Conservation (phyloP, 495 filamentous ascomycete species). For the Daldinia childiae region DNA sequence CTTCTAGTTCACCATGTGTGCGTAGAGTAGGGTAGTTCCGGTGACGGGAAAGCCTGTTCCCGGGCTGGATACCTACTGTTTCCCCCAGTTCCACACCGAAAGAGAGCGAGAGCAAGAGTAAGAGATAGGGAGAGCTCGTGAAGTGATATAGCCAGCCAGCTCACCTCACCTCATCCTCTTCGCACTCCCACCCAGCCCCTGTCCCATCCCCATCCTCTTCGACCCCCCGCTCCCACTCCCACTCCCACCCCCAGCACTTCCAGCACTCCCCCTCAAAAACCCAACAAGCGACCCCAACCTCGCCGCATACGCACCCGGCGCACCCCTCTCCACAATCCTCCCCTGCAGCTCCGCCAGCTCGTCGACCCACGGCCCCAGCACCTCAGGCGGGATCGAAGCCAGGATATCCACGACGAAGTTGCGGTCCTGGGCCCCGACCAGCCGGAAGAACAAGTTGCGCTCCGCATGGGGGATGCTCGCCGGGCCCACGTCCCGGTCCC, state of each 20-base stretch:
- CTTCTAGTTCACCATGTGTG: not conserved
- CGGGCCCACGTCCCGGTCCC: conserved; percentile 45
- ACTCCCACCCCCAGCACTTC: not conserved
- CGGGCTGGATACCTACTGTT: not conserved
- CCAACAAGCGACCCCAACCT: conserved; percentile 28
- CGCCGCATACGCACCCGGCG: conserved; percentile 22
- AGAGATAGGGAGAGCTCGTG: no score
- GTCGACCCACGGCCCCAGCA: conserved; percentile 32
- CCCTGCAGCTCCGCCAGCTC: conserved; percentile 34
- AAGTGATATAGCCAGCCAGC: no score
- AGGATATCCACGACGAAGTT: conserved; percentile 53
- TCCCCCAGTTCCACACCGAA: not conserved
- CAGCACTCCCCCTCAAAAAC: conserved; percentile 1
- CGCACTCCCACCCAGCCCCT: conserved; percentile 16
- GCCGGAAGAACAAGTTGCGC: conserved; percentile 51
- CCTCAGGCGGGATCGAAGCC: conserved; percentile 46
- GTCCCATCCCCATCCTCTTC: conserved; percentile 19
- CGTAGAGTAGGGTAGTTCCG: not conserved
- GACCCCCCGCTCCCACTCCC: conserved; percentile 1
- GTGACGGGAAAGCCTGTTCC: not conserved
- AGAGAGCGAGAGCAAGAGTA: no score
- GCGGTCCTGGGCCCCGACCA: conserved; percentile 50
- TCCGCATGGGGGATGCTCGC: conserved; percentile 31
- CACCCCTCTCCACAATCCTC: conserved; percentile 18
- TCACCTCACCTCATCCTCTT: conserved; percentile 26